Conservation (phyloP, 441 rosid genomes). For the Lepidium campestre region DNA sequence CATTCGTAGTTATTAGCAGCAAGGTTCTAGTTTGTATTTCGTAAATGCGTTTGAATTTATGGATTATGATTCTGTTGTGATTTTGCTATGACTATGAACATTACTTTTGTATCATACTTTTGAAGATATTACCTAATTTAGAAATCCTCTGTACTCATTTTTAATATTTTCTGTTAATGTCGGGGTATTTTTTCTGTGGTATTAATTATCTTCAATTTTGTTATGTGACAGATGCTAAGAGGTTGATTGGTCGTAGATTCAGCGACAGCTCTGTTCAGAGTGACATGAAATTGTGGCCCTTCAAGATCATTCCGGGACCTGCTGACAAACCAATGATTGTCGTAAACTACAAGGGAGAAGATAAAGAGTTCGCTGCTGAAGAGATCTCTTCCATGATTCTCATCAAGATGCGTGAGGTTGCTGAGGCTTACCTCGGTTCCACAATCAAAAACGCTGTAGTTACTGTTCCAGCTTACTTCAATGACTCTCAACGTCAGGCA, state of each 20-base stretch:
- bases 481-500: constrained; percentile 58
- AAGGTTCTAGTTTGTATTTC: neutral
- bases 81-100: neutral
- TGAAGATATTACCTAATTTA: neutral
- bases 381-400: constrained; percentile 66
- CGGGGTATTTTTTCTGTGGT: neutral
- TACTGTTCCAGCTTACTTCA: constrained; percentile 57
- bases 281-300: constrained; percentile 51
- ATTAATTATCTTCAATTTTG: neutral
- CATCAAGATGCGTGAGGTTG: constrained; percentile 61
- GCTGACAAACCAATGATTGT: constrained; percentile 51
- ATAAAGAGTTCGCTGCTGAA: constrained; percentile 50
- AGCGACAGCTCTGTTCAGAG: constrained; percentile 48
- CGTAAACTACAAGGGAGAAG: constrained; percentile 47
- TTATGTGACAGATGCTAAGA: constrained; percentile 44
- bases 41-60: neutral
- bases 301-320: constrained; percentile 49
- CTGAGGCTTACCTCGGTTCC: constrained; percentile 53
- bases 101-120: neutral
- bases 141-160: neutral
- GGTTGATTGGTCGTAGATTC: constrained; percentile 59
- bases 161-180: neutral
- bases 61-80: neutral
- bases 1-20: neutral
- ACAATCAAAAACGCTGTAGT: constrained; percentile 53